Percentiles rank a stretch among this genome's conserved stretches.
These are phyloP conservation scores for Coemansia sp. DNA, from an alignment of 192 early-diverging fungal species.

Conservation along the genomic window DNA sequence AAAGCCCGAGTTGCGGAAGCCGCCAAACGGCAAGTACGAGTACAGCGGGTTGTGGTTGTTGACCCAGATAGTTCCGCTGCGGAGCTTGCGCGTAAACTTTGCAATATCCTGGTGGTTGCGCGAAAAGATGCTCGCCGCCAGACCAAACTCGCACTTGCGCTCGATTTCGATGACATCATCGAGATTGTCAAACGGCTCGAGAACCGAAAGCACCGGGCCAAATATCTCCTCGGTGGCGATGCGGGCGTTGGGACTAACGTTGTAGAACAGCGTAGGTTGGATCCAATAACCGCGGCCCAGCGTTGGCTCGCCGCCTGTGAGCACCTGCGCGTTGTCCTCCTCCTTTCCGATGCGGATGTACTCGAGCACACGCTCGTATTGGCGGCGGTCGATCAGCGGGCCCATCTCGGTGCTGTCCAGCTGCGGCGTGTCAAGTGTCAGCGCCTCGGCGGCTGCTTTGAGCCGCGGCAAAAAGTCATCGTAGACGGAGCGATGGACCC, in stretches of 20 bases:
- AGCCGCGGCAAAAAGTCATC: constrained; percentile 60
- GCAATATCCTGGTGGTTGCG: constrained; percentile 39
- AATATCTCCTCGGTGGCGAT: constrained; percentile 60
- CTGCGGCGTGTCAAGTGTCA: constrained; percentile 26
- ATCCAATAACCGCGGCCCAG: constrained; percentile 53
- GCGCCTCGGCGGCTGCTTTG: constrained; percentile 42
- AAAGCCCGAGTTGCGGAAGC: constrained; percentile 58
- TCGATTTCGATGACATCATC: constrained; percentile 54
- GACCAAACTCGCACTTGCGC: constrained; percentile 54
- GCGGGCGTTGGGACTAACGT: constrained; percentile 43
- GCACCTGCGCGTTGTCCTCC: constrained; percentile 21
- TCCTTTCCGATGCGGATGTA: constrained; percentile 50
- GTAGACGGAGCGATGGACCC: constrained; percentile 66
- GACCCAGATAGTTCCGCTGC: constrained; percentile 59
- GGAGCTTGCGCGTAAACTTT: constrained; percentile 44
- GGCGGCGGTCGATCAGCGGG: constrained; percentile 55
- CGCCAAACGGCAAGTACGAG: constrained; percentile 60
- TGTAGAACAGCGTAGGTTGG: constrained; percentile 58
- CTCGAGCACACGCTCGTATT: constrained; percentile 55
- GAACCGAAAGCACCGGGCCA: constrained; percentile 57
- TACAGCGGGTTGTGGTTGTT: constrained; percentile 61
- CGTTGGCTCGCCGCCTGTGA: constrained; percentile 34
- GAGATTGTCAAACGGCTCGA: constrained; percentile 50
- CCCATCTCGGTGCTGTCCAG: constrained; percentile 37
- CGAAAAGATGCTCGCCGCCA: constrained; percentile 58